A percentile compares a stretch with the other conserved stretches of the same genome.
Conservation (phyloP, 2,329 filamentous ascomycete genomes). For the Colletotrichum cordylinicola region DNA sequence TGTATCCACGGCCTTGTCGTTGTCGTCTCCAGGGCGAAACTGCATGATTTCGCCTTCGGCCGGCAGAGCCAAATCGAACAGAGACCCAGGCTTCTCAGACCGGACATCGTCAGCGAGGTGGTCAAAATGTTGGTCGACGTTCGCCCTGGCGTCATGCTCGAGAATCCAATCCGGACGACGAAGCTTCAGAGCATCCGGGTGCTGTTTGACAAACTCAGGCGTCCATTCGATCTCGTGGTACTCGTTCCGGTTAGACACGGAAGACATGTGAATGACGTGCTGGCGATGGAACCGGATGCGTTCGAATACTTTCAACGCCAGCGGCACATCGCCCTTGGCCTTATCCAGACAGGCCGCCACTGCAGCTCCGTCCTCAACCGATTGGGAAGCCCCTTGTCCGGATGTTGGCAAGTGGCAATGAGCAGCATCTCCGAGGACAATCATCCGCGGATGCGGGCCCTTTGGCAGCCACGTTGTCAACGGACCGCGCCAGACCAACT, state of each 20-base stretch:
- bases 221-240: not conserved
- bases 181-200: not conserved
- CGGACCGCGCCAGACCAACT: not conserved
- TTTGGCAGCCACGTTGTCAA: not conserved
- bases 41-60: not conserved
- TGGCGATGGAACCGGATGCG: not conserved
- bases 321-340: not conserved
- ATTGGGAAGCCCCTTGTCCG: not conserved
- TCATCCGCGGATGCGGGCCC: not conserved
- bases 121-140: not conserved
- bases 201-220: not conserved
- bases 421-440: not conserved
- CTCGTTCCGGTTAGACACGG: not conserved
- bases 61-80: not conserved
- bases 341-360: not conserved
- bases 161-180: not conserved
- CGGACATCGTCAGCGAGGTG: not conserved
- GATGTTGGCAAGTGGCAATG: not conserved
- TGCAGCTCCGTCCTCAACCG: not conserved
- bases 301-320: not conserved
- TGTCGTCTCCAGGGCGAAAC: not conserved
- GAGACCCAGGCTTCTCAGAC: not conserved
- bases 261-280: not conserved
- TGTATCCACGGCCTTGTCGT: not conserved
- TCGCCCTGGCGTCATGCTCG: not conserved